phyloP scores from a whole-genome alignment of 495 filamentous ascomycete genomes.

The Hypoxylon cercidicola region DNA sequence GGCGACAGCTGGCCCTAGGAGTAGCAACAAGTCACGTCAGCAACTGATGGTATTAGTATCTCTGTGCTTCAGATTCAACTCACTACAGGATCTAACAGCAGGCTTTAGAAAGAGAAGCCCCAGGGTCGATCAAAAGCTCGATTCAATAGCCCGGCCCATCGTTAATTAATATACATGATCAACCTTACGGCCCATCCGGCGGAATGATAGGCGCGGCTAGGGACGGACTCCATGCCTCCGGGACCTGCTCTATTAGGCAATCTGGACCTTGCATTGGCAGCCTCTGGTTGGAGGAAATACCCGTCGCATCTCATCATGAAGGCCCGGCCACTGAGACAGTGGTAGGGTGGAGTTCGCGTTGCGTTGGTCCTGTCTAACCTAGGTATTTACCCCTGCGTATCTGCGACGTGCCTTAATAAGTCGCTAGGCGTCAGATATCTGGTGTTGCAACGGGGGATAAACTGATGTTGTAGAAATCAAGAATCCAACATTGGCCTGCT shows the following conservation, averaged over 20 bases:
- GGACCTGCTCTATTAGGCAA: conserved; percentile 14
- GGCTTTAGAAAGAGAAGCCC: conserved; percentile 10
- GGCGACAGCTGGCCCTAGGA: background rate
- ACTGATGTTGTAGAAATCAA: too few relatives aligned
- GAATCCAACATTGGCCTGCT: too few relatives aligned
- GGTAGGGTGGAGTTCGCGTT: conserved; percentile 8
- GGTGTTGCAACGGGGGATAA: too few relatives aligned
- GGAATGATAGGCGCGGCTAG: background rate
- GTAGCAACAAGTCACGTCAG: background rate
- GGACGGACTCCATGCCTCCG: background rate
- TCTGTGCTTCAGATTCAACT: too few relatives aligned
- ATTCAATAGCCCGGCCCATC: background rate
- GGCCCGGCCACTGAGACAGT: too few relatives aligned
- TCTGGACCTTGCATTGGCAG: background rate
- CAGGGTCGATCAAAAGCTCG: background rate
- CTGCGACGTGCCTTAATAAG: too few relatives aligned
- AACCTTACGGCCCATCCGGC: background rate
- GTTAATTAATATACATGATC: conserved; percentile 7
- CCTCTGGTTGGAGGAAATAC: conserved; percentile 32
- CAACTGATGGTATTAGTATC: too few relatives aligned
- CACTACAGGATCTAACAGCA: too few relatives aligned
- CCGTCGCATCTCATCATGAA: conserved; percentile 12
- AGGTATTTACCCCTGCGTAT: too few relatives aligned
- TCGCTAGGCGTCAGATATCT: too few relatives aligned
- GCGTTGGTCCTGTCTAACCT: too few relatives aligned